Conservation (phyloP, 257 asterid species). For the Solanum paucissectum region DNA sequence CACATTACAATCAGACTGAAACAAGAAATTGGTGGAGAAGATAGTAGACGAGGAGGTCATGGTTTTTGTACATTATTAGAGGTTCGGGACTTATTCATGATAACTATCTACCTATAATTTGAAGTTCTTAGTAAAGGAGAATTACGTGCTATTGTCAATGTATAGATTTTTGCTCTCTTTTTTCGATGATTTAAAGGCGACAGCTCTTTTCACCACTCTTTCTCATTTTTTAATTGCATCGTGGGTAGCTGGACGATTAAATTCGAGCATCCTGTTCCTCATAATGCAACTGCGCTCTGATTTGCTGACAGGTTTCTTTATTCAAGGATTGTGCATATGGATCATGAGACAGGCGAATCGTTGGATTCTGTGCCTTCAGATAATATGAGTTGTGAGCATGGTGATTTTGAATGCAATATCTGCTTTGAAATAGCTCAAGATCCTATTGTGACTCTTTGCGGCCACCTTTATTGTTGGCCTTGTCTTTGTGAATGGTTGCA, state of each 20-base stretch:
- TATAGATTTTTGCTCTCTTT: neutral
- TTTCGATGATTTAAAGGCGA: no score
- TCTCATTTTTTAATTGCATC: neutral
- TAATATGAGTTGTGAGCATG: conserved; percentile 34
- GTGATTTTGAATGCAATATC: conserved; percentile 79
- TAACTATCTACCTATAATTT: neutral
- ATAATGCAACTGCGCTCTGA: neutral
- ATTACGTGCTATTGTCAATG: neutral
- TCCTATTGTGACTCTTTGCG: conserved; percentile 87
- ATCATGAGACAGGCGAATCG: conserved; percentile 25
- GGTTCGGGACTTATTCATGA: neutral
- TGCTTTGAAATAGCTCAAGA: conserved; percentile 85
- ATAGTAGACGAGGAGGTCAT: neutral
- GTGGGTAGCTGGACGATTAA: neutral
- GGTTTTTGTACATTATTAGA: neutral
- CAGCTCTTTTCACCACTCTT: no score
- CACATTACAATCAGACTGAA: neutral
- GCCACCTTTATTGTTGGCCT: conserved; percentile 99
- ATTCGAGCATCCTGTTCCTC: neutral
- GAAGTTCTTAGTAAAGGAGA: neutral
- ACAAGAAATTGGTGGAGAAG: neutral
- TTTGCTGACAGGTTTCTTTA: neutral
- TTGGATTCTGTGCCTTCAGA: conserved; percentile 20
- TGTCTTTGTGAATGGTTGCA: conserved; percentile 92
- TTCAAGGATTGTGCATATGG: conserved; percentile 35